Conservation (phyloP, 495 filamentous ascomycete species). For the Jackrogersella multiformis region DNA sequence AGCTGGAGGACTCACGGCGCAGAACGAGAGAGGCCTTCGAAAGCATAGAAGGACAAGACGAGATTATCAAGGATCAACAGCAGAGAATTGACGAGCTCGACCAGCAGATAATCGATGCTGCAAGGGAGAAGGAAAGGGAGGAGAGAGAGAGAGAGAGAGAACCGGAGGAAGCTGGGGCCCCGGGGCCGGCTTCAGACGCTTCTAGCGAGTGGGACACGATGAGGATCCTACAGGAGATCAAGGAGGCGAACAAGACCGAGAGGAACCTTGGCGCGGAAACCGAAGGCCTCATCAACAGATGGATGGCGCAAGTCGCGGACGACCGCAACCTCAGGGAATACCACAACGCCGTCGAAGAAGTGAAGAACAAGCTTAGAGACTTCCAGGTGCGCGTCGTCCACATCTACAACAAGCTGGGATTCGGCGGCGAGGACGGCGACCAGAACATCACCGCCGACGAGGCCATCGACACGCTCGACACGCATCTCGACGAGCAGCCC, state of each 20-base stretch:
- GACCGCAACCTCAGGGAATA: constrained; percentile 5
- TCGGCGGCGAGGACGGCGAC: neutral
- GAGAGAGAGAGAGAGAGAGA: neutral
- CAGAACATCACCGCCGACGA: neutral
- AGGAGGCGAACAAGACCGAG: neutral
- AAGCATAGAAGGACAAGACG: neutral
- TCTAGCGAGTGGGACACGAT: neutral
- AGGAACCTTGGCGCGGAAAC: neutral
- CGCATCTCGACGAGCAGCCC: neutral
- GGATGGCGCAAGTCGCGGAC: neutral
- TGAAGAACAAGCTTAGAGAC: neutral
- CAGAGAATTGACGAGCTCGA: too few relatives aligned
- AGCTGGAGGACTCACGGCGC: too few relatives aligned
- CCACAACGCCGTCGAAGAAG: neutral
- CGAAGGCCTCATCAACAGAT: neutral
- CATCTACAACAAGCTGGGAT: neutral
- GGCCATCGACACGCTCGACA: neutral
- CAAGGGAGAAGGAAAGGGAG: too few relatives aligned
- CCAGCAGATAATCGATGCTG: too few relatives aligned
- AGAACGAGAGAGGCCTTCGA: neutral
- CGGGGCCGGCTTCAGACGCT: neutral
- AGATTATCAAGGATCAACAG: neutral
- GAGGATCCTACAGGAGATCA: constrained; percentile 9
- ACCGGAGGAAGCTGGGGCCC: too few relatives aligned
- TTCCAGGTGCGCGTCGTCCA: neutral